These are phyloP conservation scores for Amyloporia xantha DNA, from an alignment of 768 basidiomycete genomes.

Conservation along the genomic window DNA sequence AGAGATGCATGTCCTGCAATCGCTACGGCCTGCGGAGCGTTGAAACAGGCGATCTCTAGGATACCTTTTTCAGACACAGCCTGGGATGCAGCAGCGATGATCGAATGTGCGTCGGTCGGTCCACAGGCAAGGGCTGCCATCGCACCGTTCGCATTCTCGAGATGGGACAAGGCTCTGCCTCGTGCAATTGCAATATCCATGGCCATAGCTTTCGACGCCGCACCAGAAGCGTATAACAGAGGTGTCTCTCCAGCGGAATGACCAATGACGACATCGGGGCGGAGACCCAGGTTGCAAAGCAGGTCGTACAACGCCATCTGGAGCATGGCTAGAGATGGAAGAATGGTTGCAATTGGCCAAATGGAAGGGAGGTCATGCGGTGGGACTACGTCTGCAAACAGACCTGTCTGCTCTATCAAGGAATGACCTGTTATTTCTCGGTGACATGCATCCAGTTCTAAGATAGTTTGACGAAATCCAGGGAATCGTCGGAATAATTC, in stretches of 20 bases:
- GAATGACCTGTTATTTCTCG: constrained; percentile 27
- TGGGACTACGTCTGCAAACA: constrained; percentile 23
- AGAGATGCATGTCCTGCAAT: constrained; percentile 26
- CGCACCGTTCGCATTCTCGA: constrained; percentile 28
- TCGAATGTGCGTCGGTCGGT: constrained; percentile 19
- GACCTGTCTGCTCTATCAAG: constrained; percentile 29
- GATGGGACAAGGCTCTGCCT: constrained; percentile 28
- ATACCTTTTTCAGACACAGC: constrained; percentile 9
- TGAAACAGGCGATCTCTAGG: constrained; percentile 37
- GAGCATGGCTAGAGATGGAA: constrained; percentile 38
- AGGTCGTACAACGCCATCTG: constrained; percentile 42
- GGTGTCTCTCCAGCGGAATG: constrained; percentile 45
- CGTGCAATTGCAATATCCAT: constrained; percentile 38
- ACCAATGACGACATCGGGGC: constrained; percentile 35
- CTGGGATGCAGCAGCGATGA: constrained; percentile 16
- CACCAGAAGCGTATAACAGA: constrained; percentile 37
- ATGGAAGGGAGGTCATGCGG: constrained; percentile 8
- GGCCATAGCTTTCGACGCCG: constrained; percentile 33
- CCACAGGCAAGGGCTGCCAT: constrained; percentile 40
- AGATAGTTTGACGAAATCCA: constrained; percentile 32
- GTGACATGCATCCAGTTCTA: constrained; percentile 32
- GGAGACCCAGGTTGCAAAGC: constrained; percentile 28
- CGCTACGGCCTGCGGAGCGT: constrained; percentile 30
- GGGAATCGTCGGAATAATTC: constrained; percentile 28
- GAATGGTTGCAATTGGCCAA: constrained; percentile 31